Evolutionary conservation across 1,284 basidiomycete species (phyloP), one percentile per base, ranked within the genome.

Genomic region (Ceratobasidium sp.): DNA sequence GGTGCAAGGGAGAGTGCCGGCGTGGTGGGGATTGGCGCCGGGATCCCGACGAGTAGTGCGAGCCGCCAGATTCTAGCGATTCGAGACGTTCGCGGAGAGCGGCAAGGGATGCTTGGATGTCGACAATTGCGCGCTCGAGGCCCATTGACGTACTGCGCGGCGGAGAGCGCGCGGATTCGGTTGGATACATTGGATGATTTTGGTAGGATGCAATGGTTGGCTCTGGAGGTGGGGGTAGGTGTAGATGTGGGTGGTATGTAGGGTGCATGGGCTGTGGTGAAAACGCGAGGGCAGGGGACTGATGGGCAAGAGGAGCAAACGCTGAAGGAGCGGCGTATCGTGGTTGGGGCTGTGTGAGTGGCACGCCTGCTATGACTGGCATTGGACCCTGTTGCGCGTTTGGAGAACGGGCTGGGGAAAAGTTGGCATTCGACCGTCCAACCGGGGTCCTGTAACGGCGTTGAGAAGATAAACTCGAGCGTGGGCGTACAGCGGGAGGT

Each of bases 61-160:
- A 49, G 58, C 67, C 60, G 1, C 64, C 68, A 20, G 68, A 47
- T 73, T 96, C 94, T 20, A 96, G 80, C 5, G 84, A 82, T 73
- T 93, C 89, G 31, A 98, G 81, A 12, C 96, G 88, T 78, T 98
- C 96, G 38, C 89, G 91, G 42, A 98, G 83, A 0, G 95, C 94
- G 0, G 93, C 91, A 7, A 98, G 82, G 69, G 95, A 93, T 0
- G 90, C 89, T 77, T 98, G 96, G 68, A 95, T 86, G 72, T 86
- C 88, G 77, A 94, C 91, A 12, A 96, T 81, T 0, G 90, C 90
- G 62, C 84, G 84, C 76, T 93, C 91, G 53, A 94, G 79, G 7
- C 71, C 22, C 75, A 56, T 29, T 56, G 69, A 20, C 20, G 42
- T 35, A 65, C 49, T 38, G 34, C 50, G 45, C 55, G 69, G 32